Evolutionary conservation across 495 filamentous ascomycete genomes (phyloP).

Genomic region (Evansstolkia leycettana): DNA sequence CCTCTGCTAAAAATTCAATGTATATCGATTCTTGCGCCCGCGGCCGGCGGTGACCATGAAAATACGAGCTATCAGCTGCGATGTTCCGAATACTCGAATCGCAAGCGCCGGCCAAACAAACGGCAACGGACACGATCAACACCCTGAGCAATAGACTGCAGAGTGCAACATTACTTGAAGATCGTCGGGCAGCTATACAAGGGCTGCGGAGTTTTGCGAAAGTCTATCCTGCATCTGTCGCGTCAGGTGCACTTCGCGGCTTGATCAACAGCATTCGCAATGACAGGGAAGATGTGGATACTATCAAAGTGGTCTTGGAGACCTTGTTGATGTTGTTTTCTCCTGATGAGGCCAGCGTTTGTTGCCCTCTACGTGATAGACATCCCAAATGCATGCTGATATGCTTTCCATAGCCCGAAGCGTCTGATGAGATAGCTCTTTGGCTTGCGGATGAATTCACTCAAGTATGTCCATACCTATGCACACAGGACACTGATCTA

Average conservation of each 20-base stretch:
- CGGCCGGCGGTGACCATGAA: slow-evolving; percentile 34
- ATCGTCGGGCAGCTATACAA: slow-evolving; percentile 83
- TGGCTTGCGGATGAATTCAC: slow-evolving; percentile 99
- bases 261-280: slow-evolving; percentile 75
- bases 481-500: slow-evolving; percentile 23
- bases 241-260: slow-evolving; percentile 74
- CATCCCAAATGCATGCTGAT: slow-evolving; percentile 13
- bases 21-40: slow-evolving; percentile 15
- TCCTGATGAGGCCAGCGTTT: slow-evolving; percentile 55
- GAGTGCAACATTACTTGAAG: slow-evolving; percentile 82
- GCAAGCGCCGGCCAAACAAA: slow-evolving; percentile 89
- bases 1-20: neutral
- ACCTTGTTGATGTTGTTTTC: slow-evolving; percentile 88
- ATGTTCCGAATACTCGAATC: slow-evolving; percentile 83
- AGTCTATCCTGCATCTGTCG: slow-evolving; percentile 91
- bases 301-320: slow-evolving; percentile 85
- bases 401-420: slow-evolving; percentile 54
- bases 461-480: slow-evolving; percentile 42
- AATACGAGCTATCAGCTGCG: slow-evolving; percentile 25
- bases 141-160: slow-evolving; percentile 75
- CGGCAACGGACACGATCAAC: slow-evolving; percentile 84
- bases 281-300: slow-evolving; percentile 93
- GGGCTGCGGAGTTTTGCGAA: slow-evolving; percentile 93
- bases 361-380: slow-evolving; percentile 12
- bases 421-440: slow-evolving; percentile 89